Evolutionary conservation across 108 stramenopile genomes (phyloP), one percentile per base, ranked within the genome.

Genomic region (Chaetoceros tenuissimus): DNA sequence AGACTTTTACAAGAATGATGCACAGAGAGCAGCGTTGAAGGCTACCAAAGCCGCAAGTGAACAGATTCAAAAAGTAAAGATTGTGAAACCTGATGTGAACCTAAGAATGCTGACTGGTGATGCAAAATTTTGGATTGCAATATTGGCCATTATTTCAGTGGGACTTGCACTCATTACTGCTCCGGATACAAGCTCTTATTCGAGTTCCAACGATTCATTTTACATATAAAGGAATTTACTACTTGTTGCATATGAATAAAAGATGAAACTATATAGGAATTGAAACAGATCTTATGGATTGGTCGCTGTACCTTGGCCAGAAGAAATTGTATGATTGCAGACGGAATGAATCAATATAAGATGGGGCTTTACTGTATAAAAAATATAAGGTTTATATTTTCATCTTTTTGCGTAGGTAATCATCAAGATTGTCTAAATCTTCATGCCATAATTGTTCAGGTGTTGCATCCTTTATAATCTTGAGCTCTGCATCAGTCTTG

Each of bases 381-480:
- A n/a, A n/a, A n/a, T n/a, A n/a, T n/a, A n/a, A n/a, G n/a, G n/a
- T 44, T 44, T 44, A 44, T 44, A 44, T 16, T 49, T 49, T 21
- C 25, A 62, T 26, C 21, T 13, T 52, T 28, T 26, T 55, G 31
- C 40, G 46, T 22, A 84, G 62, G 60, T 80, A 66, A 46, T 53
- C 53, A 47, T 87, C 87, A 7, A 96, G 77, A 43, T 66, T 81
- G 34, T 92, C 82, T 51, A 96, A 62, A 63, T 96, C 94, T 10
- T 47, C 48, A 46, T 71, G 71, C 94, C 94, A 96, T 51, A 93
- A 51, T 26, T 96, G 85, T 47, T 77, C 72, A 19, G 89, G 73
- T 19, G 72, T 51, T 31, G 52, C 66, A 21, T 54, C 55, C 28
- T 53, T 59, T 26, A 93, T 67, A 27, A 53, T 60, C 40, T 78